Evolutionary conservation across 352 stramenopile genomes (phyloP).

Genomic region (Thraustochytrium sp.): DNA sequence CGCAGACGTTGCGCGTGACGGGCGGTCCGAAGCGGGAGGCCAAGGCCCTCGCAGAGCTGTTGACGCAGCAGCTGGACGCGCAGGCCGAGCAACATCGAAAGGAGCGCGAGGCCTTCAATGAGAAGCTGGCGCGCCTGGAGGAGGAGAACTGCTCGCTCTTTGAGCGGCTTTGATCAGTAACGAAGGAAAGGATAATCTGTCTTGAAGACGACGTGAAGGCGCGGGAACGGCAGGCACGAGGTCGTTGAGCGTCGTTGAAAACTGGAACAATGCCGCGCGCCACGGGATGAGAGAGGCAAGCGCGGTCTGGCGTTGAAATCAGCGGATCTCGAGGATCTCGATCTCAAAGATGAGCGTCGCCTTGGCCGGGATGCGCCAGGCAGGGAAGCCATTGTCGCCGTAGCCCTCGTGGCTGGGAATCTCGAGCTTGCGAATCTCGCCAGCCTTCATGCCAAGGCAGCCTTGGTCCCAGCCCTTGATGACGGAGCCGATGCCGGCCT

Average conservation of each 20-base stretch:
- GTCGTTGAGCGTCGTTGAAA: no score
- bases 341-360: slow-evolving; percentile 38
- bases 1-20: background rate
- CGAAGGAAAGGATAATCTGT: background rate
- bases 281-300: background rate
- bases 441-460: slow-evolving; percentile 69
- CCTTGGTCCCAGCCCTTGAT: slow-evolving; percentile 93
- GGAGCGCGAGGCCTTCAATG: slow-evolving; percentile 6
- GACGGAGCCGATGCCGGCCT: slow-evolving; percentile 80
- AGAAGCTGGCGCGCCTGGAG: slow-evolving; percentile 5
- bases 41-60: background rate
- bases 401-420: slow-evolving; percentile 91
- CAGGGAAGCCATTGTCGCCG: slow-evolving; percentile 76
- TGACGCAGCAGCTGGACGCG: slow-evolving; percentile 3
- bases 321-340: slow-evolving; percentile 20
- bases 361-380: slow-evolving; percentile 46
- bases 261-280: no score
- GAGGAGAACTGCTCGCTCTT: background rate
- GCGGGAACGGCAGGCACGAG: background rate
- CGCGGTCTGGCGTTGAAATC: background rate
- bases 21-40: background rate
- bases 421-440: slow-evolving; percentile 79
- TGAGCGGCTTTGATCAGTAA: background rate
- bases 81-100: background rate
- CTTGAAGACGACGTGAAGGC: background rate